A percentile compares a stretch with the other conserved stretches of the same genome.
Conservation (phyloP, 2,329 filamentous ascomycete species). For the Pyrenophora graminea region DNA sequence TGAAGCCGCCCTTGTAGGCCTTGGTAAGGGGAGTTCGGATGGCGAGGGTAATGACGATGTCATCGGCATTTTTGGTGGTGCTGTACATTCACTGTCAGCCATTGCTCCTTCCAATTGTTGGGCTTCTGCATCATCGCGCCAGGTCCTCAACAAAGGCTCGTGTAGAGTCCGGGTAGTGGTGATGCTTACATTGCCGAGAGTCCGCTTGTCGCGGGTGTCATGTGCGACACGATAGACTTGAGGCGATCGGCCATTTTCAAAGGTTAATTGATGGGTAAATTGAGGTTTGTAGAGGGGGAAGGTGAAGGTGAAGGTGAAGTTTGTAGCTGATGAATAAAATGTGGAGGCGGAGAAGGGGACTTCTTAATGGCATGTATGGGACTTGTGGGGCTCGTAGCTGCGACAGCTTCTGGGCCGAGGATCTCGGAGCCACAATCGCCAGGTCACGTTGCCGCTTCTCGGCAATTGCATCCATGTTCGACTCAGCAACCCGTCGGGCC, state of each 20-base stretch:
- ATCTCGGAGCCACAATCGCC: constrained; percentile 13
- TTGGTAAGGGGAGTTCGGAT: constrained; percentile 88
- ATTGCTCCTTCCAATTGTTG: neutral
- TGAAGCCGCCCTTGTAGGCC: constrained; percentile 88
- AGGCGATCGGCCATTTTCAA: constrained; percentile 70
- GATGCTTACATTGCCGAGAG: constrained; percentile 74
- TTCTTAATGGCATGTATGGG: constrained; percentile 13
- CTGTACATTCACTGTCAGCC: constrained; percentile 52
- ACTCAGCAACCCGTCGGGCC: neutral
- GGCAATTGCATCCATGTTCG: constrained; percentile 2
- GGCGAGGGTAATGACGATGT: constrained; percentile 94
- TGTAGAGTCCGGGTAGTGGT: constrained; percentile 2
- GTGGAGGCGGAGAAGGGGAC: constrained; percentile 19
- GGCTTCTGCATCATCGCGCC: neutral
- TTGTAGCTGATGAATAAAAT: constrained; percentile 7
- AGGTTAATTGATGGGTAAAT: neutral
- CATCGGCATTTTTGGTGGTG: constrained; percentile 89
- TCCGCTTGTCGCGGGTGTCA: constrained; percentile 72
- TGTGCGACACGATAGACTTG: constrained; percentile 83
- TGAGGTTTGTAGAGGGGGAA: constrained; percentile 1
- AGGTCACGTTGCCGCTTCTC: constrained; percentile 10
- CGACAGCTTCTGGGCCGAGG: constrained; percentile 14
- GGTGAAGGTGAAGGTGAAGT: neutral
- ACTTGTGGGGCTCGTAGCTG: constrained; percentile 16
- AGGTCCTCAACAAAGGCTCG: neutral